Evolutionary conservation across 129 eudicot species (phyloP).

Genomic region (Centella asiatica): DNA sequence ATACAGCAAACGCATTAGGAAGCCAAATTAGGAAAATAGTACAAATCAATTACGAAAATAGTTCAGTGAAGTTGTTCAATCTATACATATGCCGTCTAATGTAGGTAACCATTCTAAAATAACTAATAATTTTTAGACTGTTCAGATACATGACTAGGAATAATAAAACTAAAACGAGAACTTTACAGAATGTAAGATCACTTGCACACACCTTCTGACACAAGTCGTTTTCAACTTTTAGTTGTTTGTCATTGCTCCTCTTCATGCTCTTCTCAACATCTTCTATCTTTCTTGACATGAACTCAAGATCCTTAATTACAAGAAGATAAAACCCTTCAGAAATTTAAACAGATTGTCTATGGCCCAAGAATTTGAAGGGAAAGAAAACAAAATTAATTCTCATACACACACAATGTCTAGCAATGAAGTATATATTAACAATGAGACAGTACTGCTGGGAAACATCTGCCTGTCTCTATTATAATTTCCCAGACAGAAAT

Average conservation of each 20-base stretch:
- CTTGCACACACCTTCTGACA: constrained; percentile 53
- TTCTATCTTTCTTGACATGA: constrained; percentile 74
- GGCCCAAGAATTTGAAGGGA: background rate
- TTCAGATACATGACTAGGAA: background rate
- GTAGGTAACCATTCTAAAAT: background rate
- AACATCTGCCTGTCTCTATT: too few relatives aligned
- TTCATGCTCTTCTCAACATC: constrained; percentile 99
- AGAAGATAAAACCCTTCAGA: constrained; percentile 11
- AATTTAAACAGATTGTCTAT: background rate
- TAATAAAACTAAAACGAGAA: background rate
- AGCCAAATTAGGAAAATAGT: background rate
- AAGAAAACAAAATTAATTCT: too few relatives aligned
- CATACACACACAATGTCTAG: too few relatives aligned
- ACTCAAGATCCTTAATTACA: constrained; percentile 69
- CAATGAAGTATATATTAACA: background rate
- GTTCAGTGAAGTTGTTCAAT: background rate
- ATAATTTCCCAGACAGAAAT: too few relatives aligned
- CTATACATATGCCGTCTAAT: background rate
- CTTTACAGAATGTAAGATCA: background rate
- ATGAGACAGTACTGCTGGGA: too few relatives aligned
- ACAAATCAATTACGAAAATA: background rate
- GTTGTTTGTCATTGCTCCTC: constrained; percentile 96
- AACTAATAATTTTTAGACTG: background rate
- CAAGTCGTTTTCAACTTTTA: constrained; percentile 80
- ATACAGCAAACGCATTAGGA: background rate